These are phyloP conservation scores for Pseudocercospora ulei DNA, from an alignment of 2,329 filamentous ascomycete genomes.

Conservation along the genomic window DNA sequence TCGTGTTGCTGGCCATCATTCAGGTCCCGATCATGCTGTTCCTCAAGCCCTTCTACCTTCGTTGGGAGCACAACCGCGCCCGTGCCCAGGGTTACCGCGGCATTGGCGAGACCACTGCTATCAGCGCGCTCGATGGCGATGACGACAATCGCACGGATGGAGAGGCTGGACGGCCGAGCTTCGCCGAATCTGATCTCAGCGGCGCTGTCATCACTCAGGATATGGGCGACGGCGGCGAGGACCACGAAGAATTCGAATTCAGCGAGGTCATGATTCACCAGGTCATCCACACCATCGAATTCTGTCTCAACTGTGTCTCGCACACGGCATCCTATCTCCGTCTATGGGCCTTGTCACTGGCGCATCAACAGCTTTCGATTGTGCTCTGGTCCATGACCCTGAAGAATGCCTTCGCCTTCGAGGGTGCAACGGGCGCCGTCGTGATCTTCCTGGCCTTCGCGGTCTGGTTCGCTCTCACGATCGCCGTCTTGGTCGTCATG, in stretches of 20 bases:
- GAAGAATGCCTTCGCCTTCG: constrained; percentile 59
- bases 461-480: constrained; percentile 79
- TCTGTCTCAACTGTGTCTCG: constrained; percentile 97
- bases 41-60: constrained; percentile 89
- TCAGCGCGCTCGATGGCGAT: constrained; percentile 83
- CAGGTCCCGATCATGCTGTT: constrained; percentile 89
- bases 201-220: constrained; percentile 85
- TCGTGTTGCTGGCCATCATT: constrained; percentile 70
- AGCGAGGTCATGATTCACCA: constrained; percentile 97
- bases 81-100: constrained; percentile 83
- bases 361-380: constrained; percentile 92
- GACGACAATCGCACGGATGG: constrained; percentile 55
- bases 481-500: constrained; percentile 80
- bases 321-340: constrained; percentile 97
- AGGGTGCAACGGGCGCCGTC: constrained; percentile 56
- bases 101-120: constrained; percentile 76
- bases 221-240: constrained; percentile 59
- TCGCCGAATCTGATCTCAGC: constrained; percentile 62
- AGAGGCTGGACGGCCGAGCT: constrained; percentile 55
- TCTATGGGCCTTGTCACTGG: constrained; percentile 93
- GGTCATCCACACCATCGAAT: constrained; percentile 97
- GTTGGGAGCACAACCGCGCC: constrained; percentile 84
- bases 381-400: constrained; percentile 97
- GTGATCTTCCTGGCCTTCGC: constrained; percentile 74
- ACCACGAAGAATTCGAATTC: constrained; percentile 96